Evolutionary conservation across 306 rosid species (phyloP), one percentile per base, ranked within the genome.

Genomic region (Vigna unguiculata): DNA sequence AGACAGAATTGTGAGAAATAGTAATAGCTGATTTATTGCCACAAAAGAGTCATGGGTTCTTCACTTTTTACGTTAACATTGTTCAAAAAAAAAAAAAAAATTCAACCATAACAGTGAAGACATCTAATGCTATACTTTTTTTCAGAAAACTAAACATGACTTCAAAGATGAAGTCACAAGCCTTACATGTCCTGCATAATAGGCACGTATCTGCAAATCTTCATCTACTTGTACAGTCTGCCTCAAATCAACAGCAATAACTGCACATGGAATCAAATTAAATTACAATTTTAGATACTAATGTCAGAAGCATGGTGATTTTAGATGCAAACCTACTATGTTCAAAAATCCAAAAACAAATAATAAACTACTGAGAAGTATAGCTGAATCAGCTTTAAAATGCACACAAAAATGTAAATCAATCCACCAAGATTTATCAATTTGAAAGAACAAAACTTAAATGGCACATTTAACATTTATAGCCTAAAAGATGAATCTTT

Each of bases 171-270:
- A 75, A 83, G 67, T 67, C 73, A 80, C 9, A 81, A 81, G 78
- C 63, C 87, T 87, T 86, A 94, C 98, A 80, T 92, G 98, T 78
- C 98, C 98, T 41, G 98, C 98, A 78, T 94, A 94, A 82, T 92
- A 94, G 21, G 97, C 95, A 67, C 98, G 96, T 76, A 94, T 94
- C 88, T 81, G 91, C 73, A 94, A 91, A 45, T 92, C 97, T 75
- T 85, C 80, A 82, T 90, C 98, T 75, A 94, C 95, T 77, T 89
- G 93, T 65, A 94, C 73, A 19, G 91, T 91, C 81, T 94, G 97
- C 91, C 78, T 92, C 83, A 94, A 83, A 86, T 90, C 90, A 75
- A 94, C 88, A 4, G 98, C 87, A 79, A 85, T 82, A 86, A 94
- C 97, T 92, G 84, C 88, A 84, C 24, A 76, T 58, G 58, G 61